phyloP scores from a whole-genome alignment of 352 stramenopile species.

The Pilasporangium apinafurcum region DNA sequence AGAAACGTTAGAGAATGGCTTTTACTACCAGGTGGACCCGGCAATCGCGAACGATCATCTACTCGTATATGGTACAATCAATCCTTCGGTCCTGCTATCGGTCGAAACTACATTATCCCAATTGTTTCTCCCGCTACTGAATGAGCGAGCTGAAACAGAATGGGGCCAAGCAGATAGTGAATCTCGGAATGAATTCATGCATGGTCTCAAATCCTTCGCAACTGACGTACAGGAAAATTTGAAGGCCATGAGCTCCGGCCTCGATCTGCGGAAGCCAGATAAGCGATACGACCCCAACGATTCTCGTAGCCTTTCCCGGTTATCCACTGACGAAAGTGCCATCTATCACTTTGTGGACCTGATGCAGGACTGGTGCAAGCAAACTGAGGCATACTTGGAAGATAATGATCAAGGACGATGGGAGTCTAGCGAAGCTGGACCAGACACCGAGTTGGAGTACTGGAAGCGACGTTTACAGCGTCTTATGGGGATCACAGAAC shows the following conservation, averaged over 20 bases:
- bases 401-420: constrained; percentile 74
- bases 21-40: constrained; percentile 25
- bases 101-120: constrained; percentile 70
- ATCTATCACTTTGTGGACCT: constrained; percentile 85
- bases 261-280: constrained; percentile 86
- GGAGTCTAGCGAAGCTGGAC: constrained; percentile 79
- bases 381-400: constrained; percentile 82
- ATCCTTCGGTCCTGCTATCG: constrained; percentile 59
- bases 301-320: constrained; percentile 54
- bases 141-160: constrained; percentile 27
- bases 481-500: constrained; percentile 84
- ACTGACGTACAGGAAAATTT: constrained; percentile 86
- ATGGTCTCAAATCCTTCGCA: constrained; percentile 72
- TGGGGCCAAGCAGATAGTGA: constrained; percentile 65
- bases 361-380: constrained; percentile 85
- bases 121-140: constrained; percentile 59
- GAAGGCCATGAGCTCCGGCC: constrained; percentile 82
- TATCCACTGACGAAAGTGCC: constrained; percentile 60
- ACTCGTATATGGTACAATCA: constrained; percentile 63
- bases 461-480: constrained; percentile 80
- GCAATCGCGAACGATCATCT: constrained; percentile 66
- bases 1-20: constrained; percentile 10
- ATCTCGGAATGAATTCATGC: constrained; percentile 80
- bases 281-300: constrained; percentile 71
- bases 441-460: constrained; percentile 82